These are phyloP conservation scores for Steccherinum ochraceum DNA, from an alignment of 768 basidiomycete species.

Conservation along the genomic window DNA sequence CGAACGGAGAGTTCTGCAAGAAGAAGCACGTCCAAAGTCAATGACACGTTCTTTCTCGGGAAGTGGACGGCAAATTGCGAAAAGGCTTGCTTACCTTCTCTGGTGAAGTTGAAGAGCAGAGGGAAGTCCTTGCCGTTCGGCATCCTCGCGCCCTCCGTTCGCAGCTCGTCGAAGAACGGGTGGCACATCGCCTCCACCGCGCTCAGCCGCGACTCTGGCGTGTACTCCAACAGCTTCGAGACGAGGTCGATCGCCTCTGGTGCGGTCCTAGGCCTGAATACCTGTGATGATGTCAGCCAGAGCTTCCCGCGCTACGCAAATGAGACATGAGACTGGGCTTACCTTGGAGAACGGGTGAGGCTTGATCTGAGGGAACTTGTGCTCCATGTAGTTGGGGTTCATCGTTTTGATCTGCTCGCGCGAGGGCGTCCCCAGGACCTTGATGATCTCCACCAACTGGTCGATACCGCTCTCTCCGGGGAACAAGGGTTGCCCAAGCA, in stretches of 20 bases:
- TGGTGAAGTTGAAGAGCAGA: constrained; percentile 88
- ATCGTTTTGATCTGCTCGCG: constrained; percentile 99
- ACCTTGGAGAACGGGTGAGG: constrained; percentile 99
- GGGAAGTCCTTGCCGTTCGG: constrained; percentile 97
- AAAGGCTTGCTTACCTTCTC: constrained; percentile 66
- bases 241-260: constrained; percentile 96
- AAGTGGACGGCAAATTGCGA: constrained; percentile 5
- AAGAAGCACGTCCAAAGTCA: constrained; percentile 3
- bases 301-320: constrained; percentile 10
- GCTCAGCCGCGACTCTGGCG: constrained; percentile 87
- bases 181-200: constrained; percentile 90
- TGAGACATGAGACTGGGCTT: constrained; percentile 3
- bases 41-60: too few relatives aligned
- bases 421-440: constrained; percentile 96
- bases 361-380: constrained; percentile 99
- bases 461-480: constrained; percentile 99
- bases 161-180: constrained; percentile 95
- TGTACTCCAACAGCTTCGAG: constrained; percentile 93
- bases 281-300: constrained; percentile 39
- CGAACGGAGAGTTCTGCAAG: constrained; percentile 86
- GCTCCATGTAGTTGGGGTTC: constrained; percentile 99
- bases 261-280: constrained; percentile 96
- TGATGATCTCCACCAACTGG: constrained; percentile 99
- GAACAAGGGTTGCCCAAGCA: constrained; percentile 98
- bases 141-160: constrained; percentile 87